Evolutionary conservation across 2,329 filamentous ascomycete species (phyloP), one percentile per base, ranked within the genome.

Genomic region (Tolypocladium sp.): DNA sequence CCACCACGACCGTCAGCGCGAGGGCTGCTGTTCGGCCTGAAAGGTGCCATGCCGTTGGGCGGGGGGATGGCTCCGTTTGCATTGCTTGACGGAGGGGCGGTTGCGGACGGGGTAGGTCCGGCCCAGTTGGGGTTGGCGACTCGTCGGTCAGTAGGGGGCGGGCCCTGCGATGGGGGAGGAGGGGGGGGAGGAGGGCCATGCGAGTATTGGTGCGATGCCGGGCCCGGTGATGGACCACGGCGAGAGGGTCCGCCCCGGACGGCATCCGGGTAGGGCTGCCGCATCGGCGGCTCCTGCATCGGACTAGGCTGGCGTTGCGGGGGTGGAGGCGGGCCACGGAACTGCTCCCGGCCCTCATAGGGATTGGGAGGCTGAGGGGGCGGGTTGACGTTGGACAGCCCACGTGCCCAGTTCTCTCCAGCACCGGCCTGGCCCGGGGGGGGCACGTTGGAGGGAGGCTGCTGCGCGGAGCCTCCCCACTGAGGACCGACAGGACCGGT

Each of bases 401-500:
- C 82, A 57, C 79, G 77, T 74, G 82, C 85, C 66, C 80, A 80
- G 64, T 80, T 84, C 33, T 80, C 76, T n/a, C 80, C 79, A 37
- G 77, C 76, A 41, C 78, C 79, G 5, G 76, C 83, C 22, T 86
- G 82, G 59, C 87, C 87, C 40, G 87, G 87, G 61, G 83, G 82
- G 60, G 85, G 87, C 44, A 83, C 82, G 76, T 65, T 71, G 70
- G 67, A 73, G 65, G 69, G 68, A 58, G 75, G 74, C 61, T 81
- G 80, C 56, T 85, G 84, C 51, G 86, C 84, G 55, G 91, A 90
- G 60, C 87, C 89, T 63, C 90, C 90, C 93, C 93, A 97, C 71
- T 95, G 90, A 63, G 92, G 92, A 13, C 90, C 91, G 64, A 90
- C 89, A 58, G 94, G 88, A 49, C 89, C 90, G 55, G 87, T 88